phyloP scores from a whole-genome alignment of 306 rosid species.

The Cucumis hystrix region DNA sequence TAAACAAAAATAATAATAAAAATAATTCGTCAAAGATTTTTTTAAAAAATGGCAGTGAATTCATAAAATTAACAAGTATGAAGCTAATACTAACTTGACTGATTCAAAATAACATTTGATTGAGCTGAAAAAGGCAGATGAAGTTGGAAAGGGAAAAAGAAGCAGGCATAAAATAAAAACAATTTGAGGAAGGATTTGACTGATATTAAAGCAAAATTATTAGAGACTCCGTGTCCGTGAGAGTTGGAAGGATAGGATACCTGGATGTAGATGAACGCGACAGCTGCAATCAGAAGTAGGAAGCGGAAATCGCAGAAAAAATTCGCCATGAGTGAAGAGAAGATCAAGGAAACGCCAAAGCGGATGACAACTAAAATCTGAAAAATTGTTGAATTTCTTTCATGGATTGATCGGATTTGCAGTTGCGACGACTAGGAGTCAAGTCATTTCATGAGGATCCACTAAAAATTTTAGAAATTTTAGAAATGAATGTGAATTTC shows the following conservation, averaged over 20 bases:
- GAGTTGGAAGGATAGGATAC: slow-evolving; percentile 16
- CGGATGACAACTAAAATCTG: neutral
- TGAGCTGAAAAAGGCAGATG: neutral
- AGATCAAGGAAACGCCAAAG: neutral
- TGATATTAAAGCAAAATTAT: neutral
- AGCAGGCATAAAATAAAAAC: neutral
- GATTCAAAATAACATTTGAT: neutral
- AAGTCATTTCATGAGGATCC: neutral
- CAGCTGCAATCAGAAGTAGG: slow-evolving; percentile 66
- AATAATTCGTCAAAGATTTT: neutral
- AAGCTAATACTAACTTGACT: neutral
- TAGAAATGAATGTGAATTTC: neutral
- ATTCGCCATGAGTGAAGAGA: slow-evolving; percentile 29
- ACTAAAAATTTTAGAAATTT: neutral
- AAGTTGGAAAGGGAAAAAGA: neutral
- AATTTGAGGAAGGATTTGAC: neutral
- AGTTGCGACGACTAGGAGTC: slow-evolving; percentile 3
- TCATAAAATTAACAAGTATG: neutral
- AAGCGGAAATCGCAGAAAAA: slow-evolving; percentile 73
- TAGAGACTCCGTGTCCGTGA: neutral
- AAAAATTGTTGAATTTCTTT: neutral
- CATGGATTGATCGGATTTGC: neutral
- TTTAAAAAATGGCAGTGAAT: neutral
- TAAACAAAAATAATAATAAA: slow-evolving; percentile 6
- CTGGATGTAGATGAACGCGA: slow-evolving; percentile 80